phyloP scores from a whole-genome alignment of 306 rosid genomes.

The Inga leiocalycina region DNA sequence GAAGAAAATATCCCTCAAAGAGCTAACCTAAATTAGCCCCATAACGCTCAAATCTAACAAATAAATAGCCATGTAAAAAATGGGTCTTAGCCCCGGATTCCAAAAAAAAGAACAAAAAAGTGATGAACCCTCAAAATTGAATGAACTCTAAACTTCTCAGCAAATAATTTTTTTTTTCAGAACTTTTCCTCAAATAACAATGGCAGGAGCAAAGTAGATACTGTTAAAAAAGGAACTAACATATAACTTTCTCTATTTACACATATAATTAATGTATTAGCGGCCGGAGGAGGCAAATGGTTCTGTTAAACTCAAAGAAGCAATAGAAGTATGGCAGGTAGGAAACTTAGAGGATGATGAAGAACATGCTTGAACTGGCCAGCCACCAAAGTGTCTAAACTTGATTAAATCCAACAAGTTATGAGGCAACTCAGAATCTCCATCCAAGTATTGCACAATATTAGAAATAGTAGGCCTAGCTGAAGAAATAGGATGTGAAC shows the following conservation, averaged over 20 bases:
- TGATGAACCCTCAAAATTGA: neutral
- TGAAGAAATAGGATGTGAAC: neutral
- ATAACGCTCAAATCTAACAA: too few relatives aligned
- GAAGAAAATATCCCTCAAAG: too few relatives aligned
- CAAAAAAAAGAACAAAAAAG: too few relatives aligned
- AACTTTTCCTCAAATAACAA: too few relatives aligned
- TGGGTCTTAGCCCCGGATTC: too few relatives aligned
- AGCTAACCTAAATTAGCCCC: too few relatives aligned
- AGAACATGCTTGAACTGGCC: neutral
- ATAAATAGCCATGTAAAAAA: too few relatives aligned
- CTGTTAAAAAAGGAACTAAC: too few relatives aligned
- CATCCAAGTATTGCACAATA: neutral
- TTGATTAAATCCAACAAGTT: neutral
- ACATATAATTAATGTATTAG: too few relatives aligned
- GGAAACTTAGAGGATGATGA: neutral
- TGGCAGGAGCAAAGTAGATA: neutral
- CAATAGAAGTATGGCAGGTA: neutral
- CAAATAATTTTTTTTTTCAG: too few relatives aligned
- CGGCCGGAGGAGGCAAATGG: neutral
- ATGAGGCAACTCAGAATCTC: neutral
- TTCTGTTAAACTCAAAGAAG: neutral
- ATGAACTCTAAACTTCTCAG: too few relatives aligned
- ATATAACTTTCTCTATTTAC: too few relatives aligned
- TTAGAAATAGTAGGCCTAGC: neutral
- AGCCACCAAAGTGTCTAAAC: neutral